phyloP scores from a whole-genome alignment of 441 rosid genomes.

The Jatropha multifida region DNA sequence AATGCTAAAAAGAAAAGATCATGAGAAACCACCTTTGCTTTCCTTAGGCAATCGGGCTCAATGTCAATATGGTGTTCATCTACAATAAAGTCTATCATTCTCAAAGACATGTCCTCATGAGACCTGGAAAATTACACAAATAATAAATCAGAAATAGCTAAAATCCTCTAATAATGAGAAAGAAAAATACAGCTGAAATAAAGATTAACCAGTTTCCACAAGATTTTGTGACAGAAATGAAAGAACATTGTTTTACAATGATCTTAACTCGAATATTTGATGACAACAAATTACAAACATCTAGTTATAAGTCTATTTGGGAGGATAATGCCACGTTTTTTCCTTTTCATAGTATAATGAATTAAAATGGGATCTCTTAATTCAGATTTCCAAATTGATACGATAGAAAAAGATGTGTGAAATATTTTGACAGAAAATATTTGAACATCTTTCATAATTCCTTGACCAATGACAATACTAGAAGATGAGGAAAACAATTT shows the following conservation, averaged over 20 bases:
- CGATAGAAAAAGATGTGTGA: background rate
- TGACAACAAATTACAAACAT: too few relatives aligned
- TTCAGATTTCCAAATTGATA: background rate
- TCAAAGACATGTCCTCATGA: constrained; percentile 67
- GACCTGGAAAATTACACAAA: constrained; percentile 41
- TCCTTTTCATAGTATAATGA: too few relatives aligned
- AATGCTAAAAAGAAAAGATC: constrained; percentile 9
- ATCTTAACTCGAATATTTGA: too few relatives aligned
- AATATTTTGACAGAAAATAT: background rate
- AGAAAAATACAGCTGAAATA: background rate
- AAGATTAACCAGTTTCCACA: background rate
- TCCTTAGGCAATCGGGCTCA: constrained; percentile 46
- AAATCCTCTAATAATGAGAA: background rate
- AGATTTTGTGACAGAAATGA: background rate
- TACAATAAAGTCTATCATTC: constrained; percentile 64
- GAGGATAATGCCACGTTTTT: background rate
- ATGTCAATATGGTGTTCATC: constrained; percentile 57
- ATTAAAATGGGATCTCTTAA: too few relatives aligned
- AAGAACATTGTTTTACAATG: background rate
- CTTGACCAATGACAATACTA: background rate
- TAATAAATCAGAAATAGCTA: background rate
- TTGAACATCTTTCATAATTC: background rate
- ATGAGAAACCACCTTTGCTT: constrained; percentile 46
- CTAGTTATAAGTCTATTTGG: background rate
- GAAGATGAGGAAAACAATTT: background rate